Evolutionary conservation across 108 stramenopile species (phyloP).

Genomic region (Aurantiochytrium sp.): DNA sequence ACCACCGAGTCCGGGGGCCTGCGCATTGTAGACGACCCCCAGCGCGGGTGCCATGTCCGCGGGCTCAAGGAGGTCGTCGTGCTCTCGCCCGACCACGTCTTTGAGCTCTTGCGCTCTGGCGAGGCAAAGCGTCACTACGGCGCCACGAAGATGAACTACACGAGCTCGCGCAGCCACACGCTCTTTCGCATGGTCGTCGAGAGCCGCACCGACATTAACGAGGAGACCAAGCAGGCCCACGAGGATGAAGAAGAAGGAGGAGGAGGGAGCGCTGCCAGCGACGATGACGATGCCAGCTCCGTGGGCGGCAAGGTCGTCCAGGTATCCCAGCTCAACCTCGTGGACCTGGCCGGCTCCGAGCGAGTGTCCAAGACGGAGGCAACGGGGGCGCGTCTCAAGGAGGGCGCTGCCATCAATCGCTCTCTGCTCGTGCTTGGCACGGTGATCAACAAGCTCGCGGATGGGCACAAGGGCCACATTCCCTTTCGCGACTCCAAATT

Average conservation of each 20-base stretch:
- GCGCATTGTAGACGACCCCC: constrained; percentile 54
- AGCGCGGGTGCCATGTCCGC: constrained; percentile 55
- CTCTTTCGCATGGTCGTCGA: constrained; percentile 58
- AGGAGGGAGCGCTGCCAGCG: neutral
- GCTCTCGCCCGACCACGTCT: constrained; percentile 39
- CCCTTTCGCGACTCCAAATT: constrained; percentile 51
- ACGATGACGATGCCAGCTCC: neutral
- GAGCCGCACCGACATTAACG: constrained; percentile 25
- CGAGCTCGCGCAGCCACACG: constrained; percentile 54
- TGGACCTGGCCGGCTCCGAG: constrained; percentile 46
- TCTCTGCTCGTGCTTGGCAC: constrained; percentile 31
- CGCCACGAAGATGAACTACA: constrained; percentile 56
- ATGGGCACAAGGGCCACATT: constrained; percentile 29
- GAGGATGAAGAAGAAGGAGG: neutral
- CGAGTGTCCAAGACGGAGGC: constrained; percentile 34
- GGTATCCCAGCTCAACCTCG: constrained; percentile 23
- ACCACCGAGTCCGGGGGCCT: constrained; percentile 28
- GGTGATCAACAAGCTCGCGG: constrained; percentile 31
- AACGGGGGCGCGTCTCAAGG: constrained; percentile 25
- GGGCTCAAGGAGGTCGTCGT: constrained; percentile 53
- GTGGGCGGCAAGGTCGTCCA: neutral
- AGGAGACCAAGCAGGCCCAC: constrained; percentile 47
- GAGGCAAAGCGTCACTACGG: constrained; percentile 52
- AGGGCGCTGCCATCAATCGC: constrained; percentile 33
- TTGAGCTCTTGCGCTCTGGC: constrained; percentile 47